A percentile compares a stretch with the other conserved stretches of the same genome.
Conservation (phyloP, 2,329 filamentous ascomycete genomes). For the Microdochium nivale region DNA sequence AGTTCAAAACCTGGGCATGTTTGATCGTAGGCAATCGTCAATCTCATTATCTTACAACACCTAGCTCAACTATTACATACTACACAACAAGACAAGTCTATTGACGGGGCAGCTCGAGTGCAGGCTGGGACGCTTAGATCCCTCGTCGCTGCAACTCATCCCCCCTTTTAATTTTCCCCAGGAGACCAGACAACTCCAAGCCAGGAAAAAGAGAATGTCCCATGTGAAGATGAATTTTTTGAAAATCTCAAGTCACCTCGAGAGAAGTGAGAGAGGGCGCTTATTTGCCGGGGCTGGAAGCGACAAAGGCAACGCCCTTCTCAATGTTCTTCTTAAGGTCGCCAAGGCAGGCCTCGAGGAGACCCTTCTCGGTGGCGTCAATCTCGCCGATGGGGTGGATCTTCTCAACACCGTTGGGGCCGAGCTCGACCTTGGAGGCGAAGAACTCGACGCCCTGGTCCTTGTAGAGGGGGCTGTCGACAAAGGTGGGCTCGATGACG, state of each 20-base stretch:
- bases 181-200: background rate
- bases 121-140: background rate
- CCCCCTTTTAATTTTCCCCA: background rate
- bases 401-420: slow-evolving; percentile 92
- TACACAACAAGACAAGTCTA: background rate
- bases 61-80: background rate
- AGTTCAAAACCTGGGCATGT: background rate
- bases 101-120: background rate
- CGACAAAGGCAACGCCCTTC: slow-evolving; percentile 67
- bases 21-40: background rate
- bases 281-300: slow-evolving; percentile 53
- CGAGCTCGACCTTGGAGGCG: slow-evolving; percentile 88
- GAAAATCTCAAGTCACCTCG: background rate
- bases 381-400: slow-evolving; percentile 81
- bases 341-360: slow-evolving; percentile 74
- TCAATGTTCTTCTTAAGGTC: slow-evolving; percentile 93
- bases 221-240: slow-evolving; percentile 1
- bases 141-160: background rate
- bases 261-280: slow-evolving; percentile 3
- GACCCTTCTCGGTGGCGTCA: slow-evolving; percentile 77
- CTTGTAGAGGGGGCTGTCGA: slow-evolving; percentile 97
- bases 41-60: background rate
- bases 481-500: slow-evolving; percentile 91
- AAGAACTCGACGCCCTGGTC: slow-evolving; percentile 98
- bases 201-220: background rate